Percentiles rank a stretch among this genome's conserved stretches.
phyloP scores from a whole-genome alignment of 176 grass and related monocot species.

The Cocos nucifera region DNA sequence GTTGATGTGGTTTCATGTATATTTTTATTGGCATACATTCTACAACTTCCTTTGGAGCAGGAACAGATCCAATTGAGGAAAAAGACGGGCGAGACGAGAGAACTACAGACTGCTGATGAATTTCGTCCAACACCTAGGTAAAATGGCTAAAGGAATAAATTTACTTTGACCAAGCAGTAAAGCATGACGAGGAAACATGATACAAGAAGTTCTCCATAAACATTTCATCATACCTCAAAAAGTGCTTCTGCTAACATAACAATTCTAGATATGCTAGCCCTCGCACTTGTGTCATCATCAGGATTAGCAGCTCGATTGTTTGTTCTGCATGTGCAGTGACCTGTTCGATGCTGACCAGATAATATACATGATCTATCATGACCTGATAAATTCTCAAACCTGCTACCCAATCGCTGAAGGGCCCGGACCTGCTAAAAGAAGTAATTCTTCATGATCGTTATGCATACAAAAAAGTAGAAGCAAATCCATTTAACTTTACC shows the following conservation, averaged over 20 bases:
- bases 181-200: too few species aligned
- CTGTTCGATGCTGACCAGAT: conserved; percentile 82
- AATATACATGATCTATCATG: conserved; percentile 93
- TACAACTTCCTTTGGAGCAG: conserved; percentile 78
- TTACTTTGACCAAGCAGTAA: conserved; percentile 7
- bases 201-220: not conserved
- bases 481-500: conserved; percentile 44
- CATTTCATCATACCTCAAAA: conserved; percentile 62
- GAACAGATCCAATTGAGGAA: conserved; percentile 89
- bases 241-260: conserved; percentile 95
- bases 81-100: conserved; percentile 77
- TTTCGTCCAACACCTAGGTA: conserved; percentile 94
- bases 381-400: conserved; percentile 86
- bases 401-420: conserved; percentile 92
- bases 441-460: not conserved
- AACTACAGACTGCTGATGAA: conserved; percentile 87
- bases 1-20: conserved; percentile 58
- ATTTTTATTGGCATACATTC: conserved; percentile 78
- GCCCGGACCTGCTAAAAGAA: conserved; percentile 70
- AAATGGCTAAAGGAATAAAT: conserved; percentile 10
- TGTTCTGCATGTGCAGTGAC: conserved; percentile 69
- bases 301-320: conserved; percentile 50
- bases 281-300: conserved; percentile 68
- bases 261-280: conserved; percentile 94
- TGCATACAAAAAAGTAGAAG: conserved; percentile 6